These are phyloP conservation scores for Penicillium sp. DNA, from an alignment of 2,329 filamentous ascomycete genomes.

Conservation along the genomic window DNA sequence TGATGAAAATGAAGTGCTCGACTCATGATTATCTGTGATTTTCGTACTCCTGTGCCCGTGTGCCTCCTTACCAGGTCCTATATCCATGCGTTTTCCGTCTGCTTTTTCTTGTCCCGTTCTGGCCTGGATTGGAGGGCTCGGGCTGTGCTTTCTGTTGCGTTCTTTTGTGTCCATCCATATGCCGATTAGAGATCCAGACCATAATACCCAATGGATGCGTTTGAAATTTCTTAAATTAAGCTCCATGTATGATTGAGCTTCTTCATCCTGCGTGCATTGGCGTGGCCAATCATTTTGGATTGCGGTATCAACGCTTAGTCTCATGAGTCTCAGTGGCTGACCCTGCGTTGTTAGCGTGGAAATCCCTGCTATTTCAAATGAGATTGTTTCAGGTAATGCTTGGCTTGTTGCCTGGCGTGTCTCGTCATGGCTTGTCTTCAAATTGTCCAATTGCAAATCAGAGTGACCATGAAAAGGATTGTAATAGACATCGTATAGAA, in stretches of 20 bases:
- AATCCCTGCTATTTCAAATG: too few species aligned
- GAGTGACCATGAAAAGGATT: too few species aligned
- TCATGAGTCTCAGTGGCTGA: slow-evolving; percentile 20
- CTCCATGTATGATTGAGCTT: neutral
- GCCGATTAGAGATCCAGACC: slow-evolving; percentile 17
- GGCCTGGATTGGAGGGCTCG: slow-evolving; percentile 8
- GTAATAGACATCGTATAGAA: too few species aligned
- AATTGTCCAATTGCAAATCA: too few species aligned
- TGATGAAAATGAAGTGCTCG: slow-evolving; percentile 16
- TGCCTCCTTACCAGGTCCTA: slow-evolving; percentile 15
- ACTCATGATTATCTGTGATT: slow-evolving; percentile 21
- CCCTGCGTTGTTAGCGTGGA: neutral
- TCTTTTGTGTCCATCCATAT: slow-evolving; percentile 10
- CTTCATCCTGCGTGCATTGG: neutral
- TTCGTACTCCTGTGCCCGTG: slow-evolving; percentile 10
- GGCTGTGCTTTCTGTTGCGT: slow-evolving; percentile 11
- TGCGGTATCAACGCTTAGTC: slow-evolving; percentile 11
- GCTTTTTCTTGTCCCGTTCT: slow-evolving; percentile 3
- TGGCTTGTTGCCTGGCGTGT: too few species aligned
- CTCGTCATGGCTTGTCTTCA: too few species aligned
- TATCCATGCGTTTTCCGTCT: slow-evolving; percentile 18
- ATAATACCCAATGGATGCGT: slow-evolving; percentile 25
- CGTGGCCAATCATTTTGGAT: neutral
- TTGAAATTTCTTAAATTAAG: neutral
- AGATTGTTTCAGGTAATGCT: too few species aligned